Evolutionary conservation across 1,139 yeast species (phyloP).

Genomic region (Sugiyamaella sp.): DNA sequence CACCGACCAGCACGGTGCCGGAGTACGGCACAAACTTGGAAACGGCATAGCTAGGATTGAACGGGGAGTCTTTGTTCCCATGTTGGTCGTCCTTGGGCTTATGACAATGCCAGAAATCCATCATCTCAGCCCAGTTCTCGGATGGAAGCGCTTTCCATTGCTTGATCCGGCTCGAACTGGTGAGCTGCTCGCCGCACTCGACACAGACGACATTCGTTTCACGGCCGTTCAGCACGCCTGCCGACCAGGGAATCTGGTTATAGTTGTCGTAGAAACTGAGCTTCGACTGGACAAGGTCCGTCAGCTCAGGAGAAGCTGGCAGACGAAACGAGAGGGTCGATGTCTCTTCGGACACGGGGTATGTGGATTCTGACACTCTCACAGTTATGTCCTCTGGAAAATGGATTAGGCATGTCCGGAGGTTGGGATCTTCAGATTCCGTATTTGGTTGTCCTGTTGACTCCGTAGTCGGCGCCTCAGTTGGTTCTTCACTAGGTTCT

Average conservation of each 20-base stretch:
- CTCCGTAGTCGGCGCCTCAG: too few relatives aligned
- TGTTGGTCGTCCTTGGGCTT: constrained; percentile 63
- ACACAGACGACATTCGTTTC: constrained; percentile 16
- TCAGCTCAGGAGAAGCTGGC: constrained; percentile 33
- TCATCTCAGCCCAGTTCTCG: constrained; percentile 90
- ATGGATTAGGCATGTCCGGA: constrained; percentile 12
- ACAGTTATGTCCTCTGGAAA: constrained; percentile 34
- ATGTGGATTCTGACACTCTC: constrained; percentile 24
- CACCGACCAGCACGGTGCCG: constrained; percentile 56
- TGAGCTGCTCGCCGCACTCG: constrained; percentile 19
- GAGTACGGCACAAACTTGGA: constrained; percentile 51
- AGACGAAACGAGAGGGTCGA: constrained; percentile 30
- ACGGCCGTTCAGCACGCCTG: constrained; percentile 21
- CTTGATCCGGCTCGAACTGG: constrained; percentile 20
- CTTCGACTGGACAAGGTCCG: constrained; percentile 10
- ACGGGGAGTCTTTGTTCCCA: constrained; percentile 24
- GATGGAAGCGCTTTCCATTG: constrained; percentile 72
- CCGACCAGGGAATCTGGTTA: constrained; percentile 32
- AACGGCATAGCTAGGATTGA: constrained; percentile 35
- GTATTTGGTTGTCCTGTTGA: too few relatives aligned
- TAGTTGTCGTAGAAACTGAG: constrained; percentile 25
- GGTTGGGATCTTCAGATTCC: background rate
- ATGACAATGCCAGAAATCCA: constrained; percentile 99
- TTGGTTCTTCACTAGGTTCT: too few relatives aligned
- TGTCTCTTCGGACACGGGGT: constrained; percentile 20